Evolutionary conservation across 1,139 yeast species (phyloP).

Genomic region (Lipomyces yarrowii): DNA sequence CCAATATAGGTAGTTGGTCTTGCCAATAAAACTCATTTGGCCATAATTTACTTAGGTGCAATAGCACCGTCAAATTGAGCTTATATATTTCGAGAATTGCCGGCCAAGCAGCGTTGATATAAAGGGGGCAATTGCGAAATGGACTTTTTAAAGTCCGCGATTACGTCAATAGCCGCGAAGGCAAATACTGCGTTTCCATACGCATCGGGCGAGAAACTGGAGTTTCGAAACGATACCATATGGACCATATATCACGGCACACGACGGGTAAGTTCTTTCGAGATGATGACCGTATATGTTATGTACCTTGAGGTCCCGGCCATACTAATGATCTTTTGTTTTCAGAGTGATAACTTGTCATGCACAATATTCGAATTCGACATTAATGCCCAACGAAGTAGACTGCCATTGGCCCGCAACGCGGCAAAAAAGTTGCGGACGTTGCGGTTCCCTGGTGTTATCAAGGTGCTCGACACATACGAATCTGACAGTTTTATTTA

Average conservation of each 20-base stretch:
- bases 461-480: slow-evolving; percentile 67
- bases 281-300: no score
- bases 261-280: slow-evolving; percentile 33
- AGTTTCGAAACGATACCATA: slow-evolving; percentile 32
- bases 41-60: no score
- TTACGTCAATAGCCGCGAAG: slow-evolving; percentile 31
- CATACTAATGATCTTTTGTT: neutral
- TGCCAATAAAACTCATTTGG: no score
- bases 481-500: slow-evolving; percentile 64
- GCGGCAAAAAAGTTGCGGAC: slow-evolving; percentile 65
- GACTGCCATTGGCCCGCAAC: slow-evolving; percentile 59
- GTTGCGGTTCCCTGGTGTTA: slow-evolving; percentile 76
- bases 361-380: slow-evolving; percentile 68
- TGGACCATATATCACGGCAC: slow-evolving; percentile 34
- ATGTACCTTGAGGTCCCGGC: neutral
- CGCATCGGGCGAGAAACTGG: slow-evolving; percentile 31
- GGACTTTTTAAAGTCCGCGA: slow-evolving; percentile 35
- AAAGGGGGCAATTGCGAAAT: slow-evolving; percentile 7
- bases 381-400: slow-evolving; percentile 47
- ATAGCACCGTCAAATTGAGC: no score
- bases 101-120: neutral
- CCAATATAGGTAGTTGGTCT: no score
- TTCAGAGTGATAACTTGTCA: slow-evolving; percentile 45
- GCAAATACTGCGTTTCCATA: slow-evolving; percentile 31
- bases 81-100: no score